phyloP scores from a whole-genome alignment of 441 rosid species.

The Mallotus repandus region DNA sequence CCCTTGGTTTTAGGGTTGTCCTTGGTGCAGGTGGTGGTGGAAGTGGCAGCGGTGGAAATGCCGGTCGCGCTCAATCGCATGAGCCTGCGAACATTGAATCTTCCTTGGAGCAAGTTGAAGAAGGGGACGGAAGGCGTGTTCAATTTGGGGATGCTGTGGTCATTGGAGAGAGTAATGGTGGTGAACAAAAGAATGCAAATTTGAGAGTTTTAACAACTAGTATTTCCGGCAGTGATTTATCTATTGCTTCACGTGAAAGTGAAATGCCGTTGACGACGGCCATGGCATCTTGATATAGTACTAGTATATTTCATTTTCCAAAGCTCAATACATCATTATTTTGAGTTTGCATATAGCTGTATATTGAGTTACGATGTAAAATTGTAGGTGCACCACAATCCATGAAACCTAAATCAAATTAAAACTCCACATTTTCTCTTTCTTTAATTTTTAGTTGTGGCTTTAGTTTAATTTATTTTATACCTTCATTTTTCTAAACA shows the following conservation, averaged over 20 bases:
- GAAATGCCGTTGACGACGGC: conserved; percentile 42
- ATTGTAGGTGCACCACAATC: too few species aligned
- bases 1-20: conserved; percentile 56
- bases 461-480: too few species aligned
- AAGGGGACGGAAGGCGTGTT: background rate
- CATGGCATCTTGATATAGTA: conserved; percentile 24
- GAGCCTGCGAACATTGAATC: background rate
- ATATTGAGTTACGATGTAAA: too few species aligned
- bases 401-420: too few species aligned
- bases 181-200: background rate
- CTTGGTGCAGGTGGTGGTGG: conserved; percentile 37
- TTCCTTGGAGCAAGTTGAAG: background rate
- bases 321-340: background rate
- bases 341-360: too few species aligned
- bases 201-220: conserved; percentile 16
- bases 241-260: conserved; percentile 39
- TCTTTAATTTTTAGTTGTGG: too few species aligned
- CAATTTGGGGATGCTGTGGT: conserved; percentile 16
- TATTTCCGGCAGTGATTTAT: conserved; percentile 19
- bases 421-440: too few species aligned
- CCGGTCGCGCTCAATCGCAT: background rate
- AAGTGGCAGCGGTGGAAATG: conserved; percentile 5
- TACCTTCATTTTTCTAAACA: too few species aligned
- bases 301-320: too few species aligned
- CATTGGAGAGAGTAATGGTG: background rate